Evolutionary conservation across 257 asterid species (phyloP), one percentile per base, ranked within the genome.

Genomic region (Plantago major): DNA sequence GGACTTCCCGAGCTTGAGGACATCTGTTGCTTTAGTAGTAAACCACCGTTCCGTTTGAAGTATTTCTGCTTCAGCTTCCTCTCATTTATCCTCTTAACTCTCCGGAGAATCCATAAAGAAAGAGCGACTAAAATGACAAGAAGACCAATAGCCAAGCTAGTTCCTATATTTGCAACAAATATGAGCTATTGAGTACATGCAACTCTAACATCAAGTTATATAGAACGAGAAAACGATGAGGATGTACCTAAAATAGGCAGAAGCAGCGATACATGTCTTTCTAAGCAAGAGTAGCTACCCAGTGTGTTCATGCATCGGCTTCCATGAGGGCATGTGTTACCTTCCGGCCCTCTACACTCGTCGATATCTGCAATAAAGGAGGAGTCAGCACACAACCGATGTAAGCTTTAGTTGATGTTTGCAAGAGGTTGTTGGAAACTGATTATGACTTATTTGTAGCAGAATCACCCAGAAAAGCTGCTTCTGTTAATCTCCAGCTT

Each of bases 21-120:
- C 18, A 76, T 61, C 42, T 67, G 71, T 11, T 73, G 71, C 46
- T 18, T 71, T 51, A 76, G 58, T 11, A 79, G 65, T 8, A 79
- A 56, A 37, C 82, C 82, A 7, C 84, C 79, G 50, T 73, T 76
- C 30, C 54, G 65, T 65, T 73, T 70, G 73, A 75, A 79, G 22
- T 22, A 67, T 52, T 64, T 73, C 42, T 73, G 48, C 33, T 67
- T 79, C 2, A 22, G 28, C 38, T 64, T 79, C 6, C 46, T 46
- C 17, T 73, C 62, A 11, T 46, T 64, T 26, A 61, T 60, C 54
- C 37, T 55, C 52, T 65, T 55, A 48, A 63, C 19, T 65, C 66
- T 54, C 14, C 42, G 56, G 49, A 18, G 3, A 18, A 42, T 43
- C 74, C 71, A 70, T 15, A 64, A 4, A 38, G 60, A 47, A 50